These are phyloP conservation scores for Jamesozyma hellenica DNA, from an alignment of 805 yeast species.

Conservation along the genomic window DNA sequence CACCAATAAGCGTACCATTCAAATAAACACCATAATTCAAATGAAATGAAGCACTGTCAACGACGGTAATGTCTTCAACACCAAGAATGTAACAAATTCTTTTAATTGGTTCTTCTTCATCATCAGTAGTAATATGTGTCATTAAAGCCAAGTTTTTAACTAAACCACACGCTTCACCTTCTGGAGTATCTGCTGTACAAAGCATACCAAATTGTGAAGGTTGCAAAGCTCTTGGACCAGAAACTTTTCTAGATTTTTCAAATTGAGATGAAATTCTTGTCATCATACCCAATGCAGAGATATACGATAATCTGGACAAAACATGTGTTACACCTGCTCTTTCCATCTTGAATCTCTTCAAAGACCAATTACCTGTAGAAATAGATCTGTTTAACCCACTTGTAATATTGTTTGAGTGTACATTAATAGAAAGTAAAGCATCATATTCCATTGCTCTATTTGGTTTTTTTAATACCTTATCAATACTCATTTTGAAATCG, in stretches of 20 bases:
- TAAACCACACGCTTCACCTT: conserved; percentile 99
- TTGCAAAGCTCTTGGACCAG: conserved; percentile 97
- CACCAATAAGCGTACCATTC: conserved; percentile 91
- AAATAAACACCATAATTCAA: conserved; percentile 74
- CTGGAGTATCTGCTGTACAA: conserved; percentile 98
- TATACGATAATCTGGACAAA: conserved; percentile 79
- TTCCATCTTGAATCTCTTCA: conserved; percentile 98
- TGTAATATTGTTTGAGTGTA: conserved; percentile 87
- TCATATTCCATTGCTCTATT: conserved; percentile 92
- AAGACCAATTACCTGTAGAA: conserved; percentile 97
- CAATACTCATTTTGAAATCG: conserved; percentile 90
- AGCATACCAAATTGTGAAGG: conserved; percentile 99
- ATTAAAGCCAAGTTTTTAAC: conserved; percentile 93
- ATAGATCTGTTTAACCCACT: conserved; percentile 93
- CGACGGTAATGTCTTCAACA: conserved; percentile 71
- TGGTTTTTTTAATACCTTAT: conserved; percentile 86
- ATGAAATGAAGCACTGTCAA: conserved; percentile 79
- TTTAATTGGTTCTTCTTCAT: conserved; percentile 82
- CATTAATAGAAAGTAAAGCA: conserved; percentile 79
- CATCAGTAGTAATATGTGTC: conserved; percentile 98
- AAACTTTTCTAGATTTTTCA: conserved; percentile 93
- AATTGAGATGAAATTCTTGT: conserved; percentile 98
- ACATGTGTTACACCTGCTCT: conserved; percentile 99
- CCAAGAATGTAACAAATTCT: conserved; percentile 74
- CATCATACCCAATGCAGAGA: conserved; percentile 98